Conservation (phyloP, 139 green algal genomes). For the Astrephomene gubernaculifera region DNA sequence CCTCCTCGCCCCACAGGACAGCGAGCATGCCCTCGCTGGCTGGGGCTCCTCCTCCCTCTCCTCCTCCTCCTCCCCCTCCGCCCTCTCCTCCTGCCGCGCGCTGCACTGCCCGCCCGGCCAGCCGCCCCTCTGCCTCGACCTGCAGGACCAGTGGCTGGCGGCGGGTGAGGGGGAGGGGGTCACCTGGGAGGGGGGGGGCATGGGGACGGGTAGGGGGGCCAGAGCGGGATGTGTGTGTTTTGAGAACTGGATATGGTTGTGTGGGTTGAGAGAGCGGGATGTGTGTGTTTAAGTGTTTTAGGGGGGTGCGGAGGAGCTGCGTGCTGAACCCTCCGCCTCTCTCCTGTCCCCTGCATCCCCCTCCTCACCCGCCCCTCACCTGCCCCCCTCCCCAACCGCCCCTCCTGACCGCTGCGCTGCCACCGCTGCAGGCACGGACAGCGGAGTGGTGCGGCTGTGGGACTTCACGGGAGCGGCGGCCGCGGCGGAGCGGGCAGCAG, state of each 20-base stretch:
- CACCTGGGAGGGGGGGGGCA: not conserved
- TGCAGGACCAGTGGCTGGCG: constrained; percentile 65
- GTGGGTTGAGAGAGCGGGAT: too few relatives aligned
- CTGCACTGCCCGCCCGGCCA: constrained; percentile 38
- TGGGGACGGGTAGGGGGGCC: not conserved
- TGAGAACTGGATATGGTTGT: too few relatives aligned
- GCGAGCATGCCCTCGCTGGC: constrained; percentile 11
- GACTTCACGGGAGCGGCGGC: constrained; percentile 59
- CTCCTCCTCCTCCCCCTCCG: not conserved
- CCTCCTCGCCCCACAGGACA: constrained; percentile 2
- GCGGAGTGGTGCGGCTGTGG: constrained; percentile 49
- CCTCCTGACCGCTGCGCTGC: too few relatives aligned
- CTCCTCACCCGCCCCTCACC: too few relatives aligned
- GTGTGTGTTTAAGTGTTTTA: too few relatives aligned
- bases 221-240: too few relatives aligned
- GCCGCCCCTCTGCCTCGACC: constrained; percentile 59
- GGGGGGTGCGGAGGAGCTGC: too few relatives aligned
- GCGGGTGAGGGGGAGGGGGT: constrained; percentile 24
- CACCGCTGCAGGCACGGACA: constrained; percentile 45
- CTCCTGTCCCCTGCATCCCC: too few relatives aligned
- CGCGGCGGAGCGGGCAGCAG: constrained; percentile 46
- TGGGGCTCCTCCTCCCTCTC: not conserved
- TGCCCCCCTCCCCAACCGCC: too few relatives aligned
- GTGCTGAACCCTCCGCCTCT: too few relatives aligned
- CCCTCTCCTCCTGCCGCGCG: constrained; percentile 23